phyloP scores from a whole-genome alignment of 2,329 filamentous ascomycete genomes.

The Neobulgaria alba region DNA sequence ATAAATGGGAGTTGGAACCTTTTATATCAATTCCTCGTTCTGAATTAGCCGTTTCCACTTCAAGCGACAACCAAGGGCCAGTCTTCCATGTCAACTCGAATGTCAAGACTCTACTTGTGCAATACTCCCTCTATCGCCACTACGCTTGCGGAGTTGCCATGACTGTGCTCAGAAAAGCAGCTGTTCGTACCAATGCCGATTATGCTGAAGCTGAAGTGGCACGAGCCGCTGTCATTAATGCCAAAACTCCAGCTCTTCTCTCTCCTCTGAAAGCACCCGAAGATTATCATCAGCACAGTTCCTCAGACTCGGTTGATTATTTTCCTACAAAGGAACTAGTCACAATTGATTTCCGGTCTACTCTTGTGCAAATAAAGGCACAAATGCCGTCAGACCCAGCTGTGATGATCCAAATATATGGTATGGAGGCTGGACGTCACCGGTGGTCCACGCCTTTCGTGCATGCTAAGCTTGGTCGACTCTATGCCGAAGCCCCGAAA shows the following conservation, averaged over 20 bases:
- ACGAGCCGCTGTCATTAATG: constrained; percentile 17
- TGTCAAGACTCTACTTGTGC: constrained; percentile 67
- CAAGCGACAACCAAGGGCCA: constrained; percentile 78
- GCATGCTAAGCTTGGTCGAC: constrained; percentile 65
- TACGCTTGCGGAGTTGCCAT: constrained; percentile 80
- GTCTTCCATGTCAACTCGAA: constrained; percentile 81
- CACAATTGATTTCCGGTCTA: constrained; percentile 72
- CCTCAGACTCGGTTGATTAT: constrained; percentile 14
- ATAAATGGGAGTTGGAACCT: constrained; percentile 75
- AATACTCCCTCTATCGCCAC: constrained; percentile 90
- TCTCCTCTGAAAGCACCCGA: constrained; percentile 23
- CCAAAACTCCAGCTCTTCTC: constrained; percentile 16
- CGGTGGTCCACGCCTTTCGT: constrained; percentile 81
- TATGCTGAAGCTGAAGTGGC: constrained; percentile 33
- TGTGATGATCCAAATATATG: constrained; percentile 82
- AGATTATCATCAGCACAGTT: constrained; percentile 15
- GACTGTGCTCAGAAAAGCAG: constrained; percentile 65
- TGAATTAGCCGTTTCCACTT: constrained; percentile 76
- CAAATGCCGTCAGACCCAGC: constrained; percentile 83
- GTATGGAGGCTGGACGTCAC: constrained; percentile 73
- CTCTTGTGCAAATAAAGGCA: constrained; percentile 79
- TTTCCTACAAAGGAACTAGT: constrained; percentile 51
- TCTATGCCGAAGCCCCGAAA: constrained; percentile 81
- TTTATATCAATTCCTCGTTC: constrained; percentile 82
- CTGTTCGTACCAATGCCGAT: constrained; percentile 45